Evolutionary conservation across 2,329 filamentous ascomycete species (phyloP).

Genomic region (Pyrenochaeta sp.): DNA sequence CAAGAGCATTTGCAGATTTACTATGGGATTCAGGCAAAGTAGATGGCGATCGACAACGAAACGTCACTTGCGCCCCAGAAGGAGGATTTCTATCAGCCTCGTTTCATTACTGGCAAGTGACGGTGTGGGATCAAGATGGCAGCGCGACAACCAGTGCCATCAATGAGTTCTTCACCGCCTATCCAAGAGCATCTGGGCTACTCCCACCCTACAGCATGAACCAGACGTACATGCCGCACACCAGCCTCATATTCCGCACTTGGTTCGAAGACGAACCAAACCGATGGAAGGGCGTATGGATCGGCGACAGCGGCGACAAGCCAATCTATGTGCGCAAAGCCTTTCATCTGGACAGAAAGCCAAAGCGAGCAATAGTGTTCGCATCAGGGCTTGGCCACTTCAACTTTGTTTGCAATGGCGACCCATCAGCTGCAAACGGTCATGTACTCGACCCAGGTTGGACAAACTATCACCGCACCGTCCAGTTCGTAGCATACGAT

Average conservation of each 20-base stretch:
- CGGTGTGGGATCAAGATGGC: constrained; percentile 48
- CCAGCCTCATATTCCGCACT: constrained; percentile 53
- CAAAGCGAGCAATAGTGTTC: constrained; percentile 46
- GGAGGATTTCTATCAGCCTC: constrained; percentile 49
- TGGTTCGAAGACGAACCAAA: constrained; percentile 54
- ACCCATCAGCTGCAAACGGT: constrained; percentile 42
- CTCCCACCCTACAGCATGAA: constrained; percentile 55
- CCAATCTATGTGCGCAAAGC: constrained; percentile 52
- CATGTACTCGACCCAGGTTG: constrained; percentile 45
- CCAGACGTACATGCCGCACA: constrained; percentile 55
- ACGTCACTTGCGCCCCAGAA: constrained; percentile 38
- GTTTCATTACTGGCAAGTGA: constrained; percentile 50
- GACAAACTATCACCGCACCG: constrained; percentile 53
- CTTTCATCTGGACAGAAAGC: constrained; percentile 39
- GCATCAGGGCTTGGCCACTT: constrained; percentile 54
- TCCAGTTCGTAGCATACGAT: constrained; percentile 57
- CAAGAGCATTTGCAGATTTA: constrained; percentile 10
- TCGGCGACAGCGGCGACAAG: constrained; percentile 52
- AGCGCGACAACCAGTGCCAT: constrained; percentile 27
- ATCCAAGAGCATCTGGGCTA: constrained; percentile 44
- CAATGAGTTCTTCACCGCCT: constrained; percentile 53
- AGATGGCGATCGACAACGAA: constrained; percentile 30
- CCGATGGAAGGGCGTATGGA: constrained; percentile 54
- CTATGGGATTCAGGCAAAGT: constrained; percentile 34
- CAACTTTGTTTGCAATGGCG: constrained; percentile 50